Percentiles rank a stretch among this genome's conserved stretches.
Conservation (phyloP, 1,284 basidiomycete species). For the Puccinia sorghi region DNA sequence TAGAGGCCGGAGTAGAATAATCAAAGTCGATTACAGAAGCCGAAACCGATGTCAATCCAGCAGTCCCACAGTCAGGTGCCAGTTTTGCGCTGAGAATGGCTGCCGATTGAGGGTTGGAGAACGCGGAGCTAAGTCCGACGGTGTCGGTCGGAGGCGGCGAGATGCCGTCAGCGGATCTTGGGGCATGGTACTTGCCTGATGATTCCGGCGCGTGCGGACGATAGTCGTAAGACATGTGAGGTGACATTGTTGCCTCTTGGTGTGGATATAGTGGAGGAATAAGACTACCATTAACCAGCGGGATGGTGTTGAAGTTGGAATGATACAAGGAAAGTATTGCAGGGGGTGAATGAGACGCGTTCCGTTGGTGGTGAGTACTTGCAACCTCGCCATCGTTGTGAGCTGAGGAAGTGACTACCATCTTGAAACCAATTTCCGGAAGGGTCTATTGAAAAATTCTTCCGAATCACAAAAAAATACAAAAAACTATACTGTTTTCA, state of each 20-base stretch:
- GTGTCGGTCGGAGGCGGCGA: neutral
- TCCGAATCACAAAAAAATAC: constrained; percentile 9
- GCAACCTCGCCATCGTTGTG: neutral
- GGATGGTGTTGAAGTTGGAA: constrained; percentile 11
- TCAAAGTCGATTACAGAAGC: constrained; percentile 18
- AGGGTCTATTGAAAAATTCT: constrained; percentile 1
- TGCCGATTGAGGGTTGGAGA: constrained; percentile 23
- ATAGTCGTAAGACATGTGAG: constrained; percentile 15
- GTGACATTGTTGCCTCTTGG: neutral
- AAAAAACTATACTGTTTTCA: constrained; percentile 9
- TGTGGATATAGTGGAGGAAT: neutral
- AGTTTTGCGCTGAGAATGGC: neutral
- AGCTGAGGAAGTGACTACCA: constrained; percentile 10
- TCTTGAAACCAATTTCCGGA: constrained; percentile 23
- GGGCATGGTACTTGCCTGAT: neutral
- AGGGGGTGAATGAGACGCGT: constrained; percentile 11
- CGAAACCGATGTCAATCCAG: constrained; percentile 1
- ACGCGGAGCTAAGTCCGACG: constrained; percentile 3
- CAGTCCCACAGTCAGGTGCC: neutral
- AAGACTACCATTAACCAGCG: neutral
- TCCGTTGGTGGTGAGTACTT: neutral
- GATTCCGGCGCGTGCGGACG: neutral
- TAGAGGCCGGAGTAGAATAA: constrained; percentile 24
- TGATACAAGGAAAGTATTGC: constrained; percentile 15
- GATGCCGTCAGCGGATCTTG: constrained; percentile 22